Conservation (phyloP, 352 stramenopile species). For the Phytophthora kernoviae region DNA sequence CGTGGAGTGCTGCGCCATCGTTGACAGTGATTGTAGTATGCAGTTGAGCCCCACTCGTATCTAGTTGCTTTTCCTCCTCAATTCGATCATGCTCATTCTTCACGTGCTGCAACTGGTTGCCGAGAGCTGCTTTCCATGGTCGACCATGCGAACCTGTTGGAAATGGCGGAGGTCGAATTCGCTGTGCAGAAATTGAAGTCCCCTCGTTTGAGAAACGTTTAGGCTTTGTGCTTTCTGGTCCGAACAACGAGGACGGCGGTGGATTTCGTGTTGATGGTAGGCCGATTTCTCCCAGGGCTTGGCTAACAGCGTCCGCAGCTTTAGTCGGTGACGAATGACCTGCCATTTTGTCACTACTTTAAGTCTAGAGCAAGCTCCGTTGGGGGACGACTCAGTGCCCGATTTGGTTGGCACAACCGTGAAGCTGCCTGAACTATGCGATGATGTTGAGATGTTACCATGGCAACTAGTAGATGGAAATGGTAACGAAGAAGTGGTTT, state of each 20-base stretch:
- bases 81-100: slow-evolving; percentile 11
- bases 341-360: slow-evolving; percentile 9
- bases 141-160: slow-evolving; percentile 8
- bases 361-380: no score
- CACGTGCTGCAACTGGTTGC: slow-evolving; percentile 24
- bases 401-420: no score
- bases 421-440: no score
- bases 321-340: slow-evolving; percentile 20
- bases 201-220: slow-evolving; percentile 7
- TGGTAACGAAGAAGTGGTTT: slow-evolving; percentile 29
- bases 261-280: slow-evolving; percentile 10
- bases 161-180: slow-evolving; percentile 20
- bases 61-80: slow-evolving; percentile 3
- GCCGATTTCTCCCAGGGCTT: slow-evolving; percentile 40
- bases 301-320: slow-evolving; percentile 43
- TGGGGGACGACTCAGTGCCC: no score
- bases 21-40: slow-evolving; percentile 24
- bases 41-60: slow-evolving; percentile 1
- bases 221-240: slow-evolving; percentile 4
- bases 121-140: slow-evolving; percentile 30
- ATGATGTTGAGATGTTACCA: slow-evolving; percentile 25
- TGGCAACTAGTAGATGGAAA: not conserved
- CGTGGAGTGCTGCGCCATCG: slow-evolving; percentile 8
- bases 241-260: slow-evolving; percentile 15
- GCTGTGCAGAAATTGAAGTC: slow-evolving; percentile 2